Evolutionary conservation across 352 stramenopile genomes (phyloP), one percentile per base, ranked within the genome.

Genomic region (Phytopythium mirpurense): DNA sequence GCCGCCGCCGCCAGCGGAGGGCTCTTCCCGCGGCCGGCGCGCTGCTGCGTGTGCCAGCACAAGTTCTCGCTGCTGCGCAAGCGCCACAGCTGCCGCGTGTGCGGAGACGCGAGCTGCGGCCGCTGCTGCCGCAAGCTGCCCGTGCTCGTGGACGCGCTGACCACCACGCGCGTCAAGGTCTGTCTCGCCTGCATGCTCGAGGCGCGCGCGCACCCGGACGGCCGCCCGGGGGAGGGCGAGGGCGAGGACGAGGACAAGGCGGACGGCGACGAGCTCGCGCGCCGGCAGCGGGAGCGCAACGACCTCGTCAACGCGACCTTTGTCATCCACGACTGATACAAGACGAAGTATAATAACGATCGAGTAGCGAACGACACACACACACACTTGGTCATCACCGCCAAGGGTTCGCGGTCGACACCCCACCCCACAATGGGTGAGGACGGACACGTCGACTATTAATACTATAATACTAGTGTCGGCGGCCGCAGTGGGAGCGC

Each of bases 101-200:
- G 83, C 47, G 78, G 78, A 12, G 81, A 88, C 45, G 60, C 76
- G 14, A 79, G 60, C 18, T 93, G 83, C 45, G 74, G 83, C 24
- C 75, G 80, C 47, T 93, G 83, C 59, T 78, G 74, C 46, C 78
- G 76, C 14, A 90, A 90, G 50, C 72, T 90, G 56, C 68, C 82
- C 2, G 70, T 91, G 41, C 69, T 90, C 21, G 75, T 86, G 11
- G 76, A 84, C 23, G 57, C 70, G 0, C 66, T 78, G 48, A 83
- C 73, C 12, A 76, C 74, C 2, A 78, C 72, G 5, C 78, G 74
- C 21, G 81, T 93, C 36, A 85, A 83, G 23, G 78, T 90, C 29
- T 93, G 83, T 57, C 56, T 93, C 41, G 68, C 76, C 53, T 93
- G 83, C 67, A 88, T 93, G 56, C 51, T 91, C 21, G 67, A 82